Evolutionary conservation across 768 basidiomycete species (phyloP), one percentile per base, ranked within the genome.

Genomic region (Steccherinum ochraceum): DNA sequence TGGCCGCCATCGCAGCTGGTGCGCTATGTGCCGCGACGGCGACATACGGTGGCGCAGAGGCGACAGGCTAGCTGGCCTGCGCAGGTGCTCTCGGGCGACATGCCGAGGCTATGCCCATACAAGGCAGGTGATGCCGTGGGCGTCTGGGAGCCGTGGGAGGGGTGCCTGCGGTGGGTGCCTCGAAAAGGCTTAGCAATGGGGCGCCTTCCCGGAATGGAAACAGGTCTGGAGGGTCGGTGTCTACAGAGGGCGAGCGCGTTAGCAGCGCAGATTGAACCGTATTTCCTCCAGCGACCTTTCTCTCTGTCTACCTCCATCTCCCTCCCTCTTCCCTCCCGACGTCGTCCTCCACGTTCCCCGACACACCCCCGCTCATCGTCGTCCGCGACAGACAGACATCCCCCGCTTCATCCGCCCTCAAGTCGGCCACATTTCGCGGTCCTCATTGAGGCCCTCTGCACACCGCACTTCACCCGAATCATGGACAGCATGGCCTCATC

Each of bases 211-310:
- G 21, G 21, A 10, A 5, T 5, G 41, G 41, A 5, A n/a, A 43
- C 10, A 5, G 41, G n/a, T 43, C 21, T 43, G 35, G 35, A 11
- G 11, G n/a, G 35, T 39, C 41, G 41, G 41, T 43, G 41, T 43
- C 41, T 43, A 43, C 7, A 10, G 41, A n/a, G 35, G 35, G 11
- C 11, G 35, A 43, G 41, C 21, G 30, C 41, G 41, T n/a, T 43
- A 23, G 41, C 41, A 43, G 41, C 41, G 41, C 41, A 43, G 41
- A 43, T 23, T 43, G 41, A 43, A 43, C 41, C 7, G 41, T 43
- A 43, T 43, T 42, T 27, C 40, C 35, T 35, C 23, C 21, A 24
- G n/a, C n/a, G n/a, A n/a, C n/a, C n/a, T 49, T 20, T 39, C 18
- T 24, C 30, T 23, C 45, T 26, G 46, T 45, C 30, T 7, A 7